Conservation (phyloP, 257 asterid species). For the Prunella vulgaris region DNA sequence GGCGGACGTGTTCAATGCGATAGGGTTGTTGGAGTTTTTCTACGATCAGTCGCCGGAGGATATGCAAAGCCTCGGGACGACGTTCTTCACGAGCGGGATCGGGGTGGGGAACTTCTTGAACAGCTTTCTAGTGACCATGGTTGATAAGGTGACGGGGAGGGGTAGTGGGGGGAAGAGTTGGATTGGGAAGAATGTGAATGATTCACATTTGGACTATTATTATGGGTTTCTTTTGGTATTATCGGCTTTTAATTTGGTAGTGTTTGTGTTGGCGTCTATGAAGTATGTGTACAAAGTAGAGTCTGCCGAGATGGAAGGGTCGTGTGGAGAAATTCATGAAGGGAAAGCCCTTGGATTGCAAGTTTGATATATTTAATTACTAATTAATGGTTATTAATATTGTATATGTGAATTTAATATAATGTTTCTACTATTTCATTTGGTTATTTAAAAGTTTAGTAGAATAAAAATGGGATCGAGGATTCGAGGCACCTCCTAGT, state of each 20-base stretch:
- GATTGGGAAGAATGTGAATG: constrained; percentile 80
- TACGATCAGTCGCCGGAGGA: constrained; percentile 87
- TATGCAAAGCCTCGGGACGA: constrained; percentile 82
- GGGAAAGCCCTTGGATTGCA: constrained; percentile 38
- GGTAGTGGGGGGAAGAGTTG: constrained; percentile 64
- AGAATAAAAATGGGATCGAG: no score
- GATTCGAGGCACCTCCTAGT: no score
- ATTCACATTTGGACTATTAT: constrained; percentile 74
- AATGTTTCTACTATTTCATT: not conserved
- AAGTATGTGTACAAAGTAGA: constrained; percentile 66
- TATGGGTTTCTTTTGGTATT: constrained; percentile 57
- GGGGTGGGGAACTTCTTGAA: constrained; percentile 85
- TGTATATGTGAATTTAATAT: not conserved
- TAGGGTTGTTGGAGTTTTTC: constrained; percentile 74
- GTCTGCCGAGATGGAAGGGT: constrained; percentile 34
- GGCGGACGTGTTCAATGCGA: constrained; percentile 77
- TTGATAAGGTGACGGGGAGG: constrained; percentile 55
- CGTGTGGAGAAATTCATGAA: constrained; percentile 35
- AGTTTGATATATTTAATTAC: constrained; percentile 24
- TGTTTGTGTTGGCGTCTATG: constrained; percentile 52
- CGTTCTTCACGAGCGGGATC: constrained; percentile 81
- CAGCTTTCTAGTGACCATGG: constrained; percentile 70
- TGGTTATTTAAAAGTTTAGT: not conserved
- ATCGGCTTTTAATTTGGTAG: constrained; percentile 43
- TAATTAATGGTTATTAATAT: not conserved